Percentiles rank a stretch among this genome's conserved stretches.
Evolutionary conservation across 2,329 filamentous ascomycete species (phyloP).

Genomic region (Alternaria postmessia): DNA sequence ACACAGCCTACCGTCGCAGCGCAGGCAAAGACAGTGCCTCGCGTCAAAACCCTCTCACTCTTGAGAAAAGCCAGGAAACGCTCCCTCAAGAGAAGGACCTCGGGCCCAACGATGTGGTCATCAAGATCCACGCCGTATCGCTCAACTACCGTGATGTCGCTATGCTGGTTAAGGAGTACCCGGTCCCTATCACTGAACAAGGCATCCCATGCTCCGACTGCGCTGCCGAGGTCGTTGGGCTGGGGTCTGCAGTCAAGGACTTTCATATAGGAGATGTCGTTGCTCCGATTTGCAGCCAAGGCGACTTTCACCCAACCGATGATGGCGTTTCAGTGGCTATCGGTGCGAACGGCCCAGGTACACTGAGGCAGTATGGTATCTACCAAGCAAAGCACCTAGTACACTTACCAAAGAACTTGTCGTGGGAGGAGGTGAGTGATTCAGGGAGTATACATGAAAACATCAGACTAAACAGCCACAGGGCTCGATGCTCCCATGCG

Average conservation of each 20-base stretch:
- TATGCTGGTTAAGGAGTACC: constrained; percentile 33
- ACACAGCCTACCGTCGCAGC: constrained; percentile 30
- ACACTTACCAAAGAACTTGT: constrained; percentile 29
- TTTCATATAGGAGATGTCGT: constrained; percentile 40
- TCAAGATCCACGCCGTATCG: constrained; percentile 37
- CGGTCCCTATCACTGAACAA: constrained; percentile 5
- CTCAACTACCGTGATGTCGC: constrained; percentile 42
- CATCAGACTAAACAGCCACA: neutral
- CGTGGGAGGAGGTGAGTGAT: constrained; percentile 39
- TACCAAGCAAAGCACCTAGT: constrained; percentile 38
- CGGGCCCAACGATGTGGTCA: constrained; percentile 26
- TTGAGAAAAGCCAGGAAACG: neutral
- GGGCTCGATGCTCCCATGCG: constrained; percentile 34
- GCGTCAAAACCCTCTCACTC: constrained; percentile 24
- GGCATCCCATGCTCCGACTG: constrained; percentile 36
- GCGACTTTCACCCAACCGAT: constrained; percentile 16
- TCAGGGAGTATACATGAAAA: neutral
- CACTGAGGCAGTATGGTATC: constrained; percentile 35
- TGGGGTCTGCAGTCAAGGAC: constrained; percentile 23
- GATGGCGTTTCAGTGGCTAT: constrained; percentile 19
- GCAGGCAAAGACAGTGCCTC: constrained; percentile 15
- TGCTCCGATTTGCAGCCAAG: constrained; percentile 20
- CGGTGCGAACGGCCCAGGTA: constrained; percentile 24
- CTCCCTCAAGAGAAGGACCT: constrained; percentile 9
- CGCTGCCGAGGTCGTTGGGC: constrained; percentile 35